These are phyloP conservation scores for Arthrobotrys sphaeroides DNA, from an alignment of 2,329 filamentous ascomycete genomes.

Conservation along the genomic window DNA sequence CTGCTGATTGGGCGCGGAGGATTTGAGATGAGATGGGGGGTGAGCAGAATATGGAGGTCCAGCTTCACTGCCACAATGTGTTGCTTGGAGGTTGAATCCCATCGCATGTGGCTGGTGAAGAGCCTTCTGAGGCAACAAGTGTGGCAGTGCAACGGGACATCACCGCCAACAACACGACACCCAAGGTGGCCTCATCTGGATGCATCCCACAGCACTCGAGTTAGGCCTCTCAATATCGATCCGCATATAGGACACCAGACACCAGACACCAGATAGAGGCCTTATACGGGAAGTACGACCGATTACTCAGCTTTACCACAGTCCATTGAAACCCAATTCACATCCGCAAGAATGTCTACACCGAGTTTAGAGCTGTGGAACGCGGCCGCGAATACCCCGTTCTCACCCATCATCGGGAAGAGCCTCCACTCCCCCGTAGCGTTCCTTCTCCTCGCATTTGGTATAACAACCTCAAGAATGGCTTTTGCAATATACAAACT, in stretches of 20 bases:
- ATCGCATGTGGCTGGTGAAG: no score
- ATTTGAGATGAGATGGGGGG: not conserved
- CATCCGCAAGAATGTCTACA: constrained; percentile 64
- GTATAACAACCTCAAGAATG: constrained; percentile 60
- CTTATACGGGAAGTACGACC: not conserved
- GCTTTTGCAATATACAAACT: constrained; percentile 27
- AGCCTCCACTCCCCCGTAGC: constrained; percentile 73
- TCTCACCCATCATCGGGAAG: constrained; percentile 81
- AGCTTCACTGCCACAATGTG: constrained; percentile 15
- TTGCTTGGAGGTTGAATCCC: not conserved
- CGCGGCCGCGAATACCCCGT: constrained; percentile 86
- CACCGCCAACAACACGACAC: constrained; percentile 8
- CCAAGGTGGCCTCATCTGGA: constrained; percentile 10
- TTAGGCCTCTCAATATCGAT: not conserved
- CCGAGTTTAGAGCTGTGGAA: constrained; percentile 80
- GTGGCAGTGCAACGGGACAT: not conserved
- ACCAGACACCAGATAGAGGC: not conserved
- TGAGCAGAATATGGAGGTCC: not conserved
- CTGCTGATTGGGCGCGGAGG: not conserved
- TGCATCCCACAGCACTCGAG: no score
- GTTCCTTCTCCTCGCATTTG: constrained; percentile 76
- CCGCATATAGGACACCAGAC: not conserved
- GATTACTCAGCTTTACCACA: not conserved
- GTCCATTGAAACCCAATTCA: constrained; percentile 4
- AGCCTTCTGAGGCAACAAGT: not conserved